phyloP scores from a whole-genome alignment of 164 flowering plant genomes.

The Umbilicus rupestris region DNA sequence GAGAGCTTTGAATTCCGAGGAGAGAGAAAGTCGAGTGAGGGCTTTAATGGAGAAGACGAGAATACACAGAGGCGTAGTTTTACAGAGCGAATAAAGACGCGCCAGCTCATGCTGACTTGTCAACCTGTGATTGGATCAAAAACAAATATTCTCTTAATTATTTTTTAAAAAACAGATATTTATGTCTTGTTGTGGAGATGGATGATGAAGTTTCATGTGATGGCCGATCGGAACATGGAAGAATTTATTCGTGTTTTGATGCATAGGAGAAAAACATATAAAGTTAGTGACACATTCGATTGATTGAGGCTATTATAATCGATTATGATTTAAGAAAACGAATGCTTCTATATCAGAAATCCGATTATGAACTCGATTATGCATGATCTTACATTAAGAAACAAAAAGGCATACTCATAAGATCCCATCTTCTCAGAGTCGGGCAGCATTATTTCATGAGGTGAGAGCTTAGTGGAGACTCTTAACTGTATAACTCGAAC shows the following conservation, averaged over 20 bases:
- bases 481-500: no score
- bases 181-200: no score
- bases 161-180: background rate
- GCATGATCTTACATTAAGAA: background rate
- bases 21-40: background rate
- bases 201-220: no score
- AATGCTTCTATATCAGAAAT: background rate
- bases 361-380: background rate
- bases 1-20: constrained; percentile 4
- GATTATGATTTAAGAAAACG: background rate
- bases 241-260: no score
- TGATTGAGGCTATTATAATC: background rate
- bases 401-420: background rate
- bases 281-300: no score
- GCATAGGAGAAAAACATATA: no score
- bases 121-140: background rate
- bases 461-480: constrained; percentile 1
- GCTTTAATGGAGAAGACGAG: constrained; percentile 1
- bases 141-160: background rate
- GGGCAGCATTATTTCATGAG: background rate
- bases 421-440: background rate
- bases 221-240: no score
- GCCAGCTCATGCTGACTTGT: background rate
- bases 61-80: background rate
- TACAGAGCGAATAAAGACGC: background rate